Conservation (phyloP, 1,284 basidiomycete species). For the Heterobasidion parviporum region DNA sequence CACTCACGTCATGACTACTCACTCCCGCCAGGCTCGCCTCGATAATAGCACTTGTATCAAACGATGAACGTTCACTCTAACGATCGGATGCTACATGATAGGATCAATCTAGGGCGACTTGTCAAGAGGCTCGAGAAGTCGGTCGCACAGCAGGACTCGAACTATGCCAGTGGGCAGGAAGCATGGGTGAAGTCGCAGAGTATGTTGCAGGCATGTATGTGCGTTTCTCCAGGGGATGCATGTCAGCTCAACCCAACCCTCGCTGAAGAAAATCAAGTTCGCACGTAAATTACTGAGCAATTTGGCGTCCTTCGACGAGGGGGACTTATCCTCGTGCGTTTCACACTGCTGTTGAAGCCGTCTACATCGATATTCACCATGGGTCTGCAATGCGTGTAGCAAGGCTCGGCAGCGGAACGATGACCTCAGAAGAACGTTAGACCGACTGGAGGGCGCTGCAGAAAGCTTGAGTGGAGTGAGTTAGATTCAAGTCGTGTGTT, state of each 20-base stretch:
- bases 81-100: slow-evolving; percentile 47
- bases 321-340: slow-evolving; percentile 36
- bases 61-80: slow-evolving; percentile 21
- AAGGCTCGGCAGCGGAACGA: slow-evolving; percentile 31
- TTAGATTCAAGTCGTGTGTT: background rate
- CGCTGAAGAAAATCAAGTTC: slow-evolving; percentile 52
- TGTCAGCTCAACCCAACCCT: background rate
- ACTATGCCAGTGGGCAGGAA: slow-evolving; percentile 21
- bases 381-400: slow-evolving; percentile 18
- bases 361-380: background rate
- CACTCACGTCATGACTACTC: too few relatives aligned
- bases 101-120: slow-evolving; percentile 59
- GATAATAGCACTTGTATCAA: background rate
- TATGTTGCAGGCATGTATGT: slow-evolving; percentile 42
- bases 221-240: background rate
- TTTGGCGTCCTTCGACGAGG: slow-evolving; percentile 38
- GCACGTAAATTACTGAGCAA: slow-evolving; percentile 51
- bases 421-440: slow-evolving; percentile 39
- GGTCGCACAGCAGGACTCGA: slow-evolving; percentile 41
- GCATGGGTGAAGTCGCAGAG: slow-evolving; percentile 51
- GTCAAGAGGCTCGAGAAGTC: slow-evolving; percentile 54
- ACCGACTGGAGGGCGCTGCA: slow-evolving; percentile 43
- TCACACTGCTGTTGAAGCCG: slow-evolving; percentile 3
- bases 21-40: too few relatives aligned
- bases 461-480: slow-evolving; percentile 40